phyloP scores from a whole-genome alignment of 2,329 filamentous ascomycete species.

The Diplodia corticola region DNA sequence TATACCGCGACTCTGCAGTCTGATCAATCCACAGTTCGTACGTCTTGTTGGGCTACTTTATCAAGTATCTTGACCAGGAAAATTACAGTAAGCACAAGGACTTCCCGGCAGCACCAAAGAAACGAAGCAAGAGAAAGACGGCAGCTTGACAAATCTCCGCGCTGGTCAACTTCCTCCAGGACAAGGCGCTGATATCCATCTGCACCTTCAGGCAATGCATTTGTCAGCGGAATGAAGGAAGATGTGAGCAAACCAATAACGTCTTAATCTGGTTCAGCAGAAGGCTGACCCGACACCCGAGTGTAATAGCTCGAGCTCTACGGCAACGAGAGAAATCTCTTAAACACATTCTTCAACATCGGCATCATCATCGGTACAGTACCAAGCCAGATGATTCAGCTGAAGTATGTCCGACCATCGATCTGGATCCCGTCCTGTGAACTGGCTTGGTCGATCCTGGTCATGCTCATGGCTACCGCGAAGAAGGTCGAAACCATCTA shows the following conservation, averaged over 20 bases:
- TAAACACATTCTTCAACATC: constrained; percentile 21
- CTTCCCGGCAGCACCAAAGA: not conserved
- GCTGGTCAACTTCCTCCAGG: not conserved
- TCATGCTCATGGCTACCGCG: constrained; percentile 19
- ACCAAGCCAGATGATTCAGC: constrained; percentile 19
- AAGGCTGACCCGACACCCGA: not conserved
- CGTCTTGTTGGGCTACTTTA: constrained; percentile 3
- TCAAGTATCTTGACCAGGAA: constrained; percentile 11
- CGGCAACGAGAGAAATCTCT: constrained; percentile 11
- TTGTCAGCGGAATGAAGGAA: constrained; percentile 23
- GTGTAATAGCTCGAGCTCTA: constrained; percentile 8
- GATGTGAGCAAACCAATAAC: not conserved
- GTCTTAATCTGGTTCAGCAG: too few relatives aligned
- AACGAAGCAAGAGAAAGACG: not conserved
- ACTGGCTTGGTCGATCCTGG: constrained; percentile 19
- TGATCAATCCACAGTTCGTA: not conserved
- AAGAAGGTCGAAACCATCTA: constrained; percentile 22
- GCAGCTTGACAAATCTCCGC: not conserved
- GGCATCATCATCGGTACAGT: constrained; percentile 20
- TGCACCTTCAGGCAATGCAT: constrained; percentile 11
- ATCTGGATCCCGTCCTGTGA: constrained; percentile 21
- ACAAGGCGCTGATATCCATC: not conserved
- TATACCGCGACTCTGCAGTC: not conserved
- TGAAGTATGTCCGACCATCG: constrained; percentile 20
- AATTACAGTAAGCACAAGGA: constrained; percentile 2